Evolutionary conservation across 1,139 yeast species (phyloP).

Genomic region (Blastobotrys indianensis): DNA sequence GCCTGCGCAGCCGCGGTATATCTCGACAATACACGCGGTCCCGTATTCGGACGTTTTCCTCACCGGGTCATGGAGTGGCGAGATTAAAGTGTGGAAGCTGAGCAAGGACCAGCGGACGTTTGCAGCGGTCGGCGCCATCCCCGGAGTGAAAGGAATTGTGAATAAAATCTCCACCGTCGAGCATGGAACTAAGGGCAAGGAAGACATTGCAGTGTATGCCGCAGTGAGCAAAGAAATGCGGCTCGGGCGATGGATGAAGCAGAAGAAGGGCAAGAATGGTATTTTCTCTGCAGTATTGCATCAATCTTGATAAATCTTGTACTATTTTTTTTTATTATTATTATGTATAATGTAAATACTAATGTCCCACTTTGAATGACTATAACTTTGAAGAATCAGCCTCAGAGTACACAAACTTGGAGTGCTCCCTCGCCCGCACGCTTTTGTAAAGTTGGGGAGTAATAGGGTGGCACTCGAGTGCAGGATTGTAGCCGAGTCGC

Average conservation of each 20-base stretch:
- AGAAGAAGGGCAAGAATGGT: slow-evolving; percentile 27
- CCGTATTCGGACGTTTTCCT: slow-evolving; percentile 85
- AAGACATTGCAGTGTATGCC: slow-evolving; percentile 53
- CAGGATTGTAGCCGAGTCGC: slow-evolving; percentile 30
- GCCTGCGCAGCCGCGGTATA: slow-evolving; percentile 78
- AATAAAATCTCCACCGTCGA: slow-evolving; percentile 66
- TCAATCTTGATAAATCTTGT: neutral
- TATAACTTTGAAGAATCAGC: too few species aligned
- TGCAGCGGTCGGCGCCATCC: slow-evolving; percentile 45
- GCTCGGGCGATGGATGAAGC: slow-evolving; percentile 70
- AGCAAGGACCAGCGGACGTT: slow-evolving; percentile 60
- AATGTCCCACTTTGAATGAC: too few species aligned
- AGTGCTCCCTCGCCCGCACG: slow-evolving; percentile 15
- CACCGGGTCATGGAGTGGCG: slow-evolving; percentile 85
- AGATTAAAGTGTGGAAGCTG: slow-evolving; percentile 69
- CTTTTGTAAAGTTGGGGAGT: slow-evolving; percentile 17
- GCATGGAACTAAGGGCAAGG: slow-evolving; percentile 42
- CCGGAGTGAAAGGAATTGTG: slow-evolving; percentile 65
- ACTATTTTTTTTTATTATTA: neutral
- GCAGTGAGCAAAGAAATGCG: slow-evolving; percentile 79
- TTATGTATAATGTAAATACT: neutral
- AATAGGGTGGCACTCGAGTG: slow-evolving; percentile 26
- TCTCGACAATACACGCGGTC: slow-evolving; percentile 75
- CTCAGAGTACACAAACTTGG: neutral
- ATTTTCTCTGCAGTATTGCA: slow-evolving; percentile 19